Evolutionary conservation across 2,329 filamentous ascomycete genomes (phyloP).

Genomic region (Phyllosticta citrichinensis): DNA sequence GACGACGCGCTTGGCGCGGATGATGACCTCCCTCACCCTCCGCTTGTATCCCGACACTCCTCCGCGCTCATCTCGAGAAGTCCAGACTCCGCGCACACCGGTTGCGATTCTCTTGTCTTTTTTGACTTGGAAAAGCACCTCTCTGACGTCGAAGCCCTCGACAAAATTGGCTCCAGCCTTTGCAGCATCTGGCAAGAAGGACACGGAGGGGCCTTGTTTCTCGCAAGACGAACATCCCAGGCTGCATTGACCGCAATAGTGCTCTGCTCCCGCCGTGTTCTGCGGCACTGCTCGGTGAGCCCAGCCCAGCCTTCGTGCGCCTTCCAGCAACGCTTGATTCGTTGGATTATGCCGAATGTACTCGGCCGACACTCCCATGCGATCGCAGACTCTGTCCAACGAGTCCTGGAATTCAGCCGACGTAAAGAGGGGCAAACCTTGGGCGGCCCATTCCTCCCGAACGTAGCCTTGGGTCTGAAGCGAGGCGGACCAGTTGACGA

Average conservation of each 20-base stretch:
- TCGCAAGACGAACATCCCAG: conserved; percentile 52
- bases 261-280: conserved; percentile 63
- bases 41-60: conserved; percentile 45
- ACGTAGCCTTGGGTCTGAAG: conserved; percentile 65
- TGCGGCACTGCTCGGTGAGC: conserved; percentile 60
- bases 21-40: conserved; percentile 50
- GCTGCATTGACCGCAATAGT: conserved; percentile 60
- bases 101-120: conserved; percentile 48
- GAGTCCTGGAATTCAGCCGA: conserved; percentile 65
- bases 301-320: conserved; percentile 64
- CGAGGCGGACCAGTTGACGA: conserved; percentile 71
- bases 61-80: conserved; percentile 55
- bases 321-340: conserved; percentile 65
- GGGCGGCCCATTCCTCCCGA: conserved; percentile 67
- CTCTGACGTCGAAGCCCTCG: conserved; percentile 67
- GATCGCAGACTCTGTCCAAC: conserved; percentile 66
- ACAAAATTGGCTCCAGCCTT: conserved; percentile 69
- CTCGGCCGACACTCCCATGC: conserved; percentile 64
- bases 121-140: conserved; percentile 55
- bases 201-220: conserved; percentile 70
- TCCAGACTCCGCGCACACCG: conserved; percentile 68
- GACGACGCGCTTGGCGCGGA: conserved; percentile 73
- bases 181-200: conserved; percentile 71
- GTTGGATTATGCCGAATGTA: conserved; percentile 61
- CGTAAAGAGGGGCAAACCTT: conserved; percentile 63